Base-by-base conservation (phyloP, 108 stramenopile species). In the Cyclotella kingstonii region DNA sequence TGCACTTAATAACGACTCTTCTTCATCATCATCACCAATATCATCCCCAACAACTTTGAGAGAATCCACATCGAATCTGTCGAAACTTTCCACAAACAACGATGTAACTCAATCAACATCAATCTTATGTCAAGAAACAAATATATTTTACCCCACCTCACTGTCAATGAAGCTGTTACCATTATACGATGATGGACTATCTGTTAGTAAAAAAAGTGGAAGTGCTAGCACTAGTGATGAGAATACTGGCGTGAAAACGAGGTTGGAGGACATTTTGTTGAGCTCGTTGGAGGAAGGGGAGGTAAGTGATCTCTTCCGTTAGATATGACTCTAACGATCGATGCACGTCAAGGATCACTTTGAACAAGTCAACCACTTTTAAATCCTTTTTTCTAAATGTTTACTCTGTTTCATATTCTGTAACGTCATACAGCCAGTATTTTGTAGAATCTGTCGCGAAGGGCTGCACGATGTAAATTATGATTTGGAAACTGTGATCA, bases 361-460 rank as follows among this genome's bases (percentile, higher is more conserved):
- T 14, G 2, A 40, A 40, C 4, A 4, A 14, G 39, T 4, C 39
- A 15, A 2, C 39, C 14, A 4, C 14, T 40, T 40, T 40, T 4
- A 4, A 40, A 40, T 3, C 1, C 4, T 40, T 40, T 3, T 8
- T 22, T 9, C 23, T 9, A 18, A 22, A 22, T 47, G 10, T 31
- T 11, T 48, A 25, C 22, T 17, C 11, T 43, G 7, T 29, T 60
- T 2, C 5, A n/a, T 46, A 19, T 18, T 48, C 45, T n/a, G 12
- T 19, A 5, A 19, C 48, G 22, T 8, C 38, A 23, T 50, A 40
- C 10, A 76, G 66, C 81, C 84, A 6, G 89, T 93, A n/a, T 90
- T 93, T 66, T 93, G 92, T 63, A 65, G 92, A 19, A 93, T 93
- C 43, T 93, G 92, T 60, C 79, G 92, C 4, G 92, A 93, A 70